A percentile compares a stretch with the other conserved stretches of the same genome.
phyloP scores from a whole-genome alignment of 306 rosid species.

The Coriaria nepalensis region DNA sequence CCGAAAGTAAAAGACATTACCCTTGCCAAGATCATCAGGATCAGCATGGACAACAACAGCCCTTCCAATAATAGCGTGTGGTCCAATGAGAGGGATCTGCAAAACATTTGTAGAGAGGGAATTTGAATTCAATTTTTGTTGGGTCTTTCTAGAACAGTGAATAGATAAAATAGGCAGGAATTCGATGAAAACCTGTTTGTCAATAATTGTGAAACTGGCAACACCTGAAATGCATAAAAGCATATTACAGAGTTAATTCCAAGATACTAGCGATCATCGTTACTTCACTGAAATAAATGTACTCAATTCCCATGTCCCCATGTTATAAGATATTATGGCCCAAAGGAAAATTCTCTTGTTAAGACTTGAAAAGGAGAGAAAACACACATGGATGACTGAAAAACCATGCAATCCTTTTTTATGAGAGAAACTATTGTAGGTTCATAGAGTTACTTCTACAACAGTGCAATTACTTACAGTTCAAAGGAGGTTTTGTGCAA shows the following conservation, averaged over 20 bases:
- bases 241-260: constrained; percentile 9
- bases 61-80: constrained; percentile 76
- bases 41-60: constrained; percentile 93
- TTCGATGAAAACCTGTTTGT: constrained; percentile 40
- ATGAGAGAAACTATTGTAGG: no score
- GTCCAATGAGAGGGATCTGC: constrained; percentile 87
- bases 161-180: not conserved
- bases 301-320: not conserved
- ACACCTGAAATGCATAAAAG: constrained; percentile 42
- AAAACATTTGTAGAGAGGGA: constrained; percentile 9
- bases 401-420: no score
- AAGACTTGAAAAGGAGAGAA: no score
- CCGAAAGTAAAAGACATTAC: constrained; percentile 22
- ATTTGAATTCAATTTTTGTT: not conserved
- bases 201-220: constrained; percentile 46
- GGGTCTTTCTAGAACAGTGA: not conserved
- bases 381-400: no score
- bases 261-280: not conserved
- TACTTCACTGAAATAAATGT: not conserved
- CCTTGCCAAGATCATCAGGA: constrained; percentile 95
- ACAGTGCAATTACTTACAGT: not conserved
- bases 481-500: not conserved
- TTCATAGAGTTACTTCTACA: not conserved
- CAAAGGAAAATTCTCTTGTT: not conserved
- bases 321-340: not conserved